These are phyloP conservation scores for Gaertneriomyces sp. DNA, from an alignment of 192 early-diverging fungal genomes.

Conservation along the genomic window DNA sequence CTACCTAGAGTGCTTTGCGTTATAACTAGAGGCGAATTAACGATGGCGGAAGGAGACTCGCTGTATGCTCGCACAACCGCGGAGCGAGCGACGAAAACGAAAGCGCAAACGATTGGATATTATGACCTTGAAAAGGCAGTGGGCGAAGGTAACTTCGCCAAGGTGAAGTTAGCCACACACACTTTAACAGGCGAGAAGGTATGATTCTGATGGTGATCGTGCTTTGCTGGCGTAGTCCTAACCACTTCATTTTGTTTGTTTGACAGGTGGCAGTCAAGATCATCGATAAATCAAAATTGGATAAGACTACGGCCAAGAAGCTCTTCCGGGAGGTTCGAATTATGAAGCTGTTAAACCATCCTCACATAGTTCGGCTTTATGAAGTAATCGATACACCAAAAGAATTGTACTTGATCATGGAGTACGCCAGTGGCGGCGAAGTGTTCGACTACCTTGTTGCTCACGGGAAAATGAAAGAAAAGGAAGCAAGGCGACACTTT, in stretches of 20 bases:
- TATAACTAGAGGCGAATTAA: neutral
- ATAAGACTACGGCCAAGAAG: constrained; percentile 55
- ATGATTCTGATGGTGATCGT: neutral
- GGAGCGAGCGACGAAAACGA: constrained; percentile 38
- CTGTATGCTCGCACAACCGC: constrained; percentile 43
- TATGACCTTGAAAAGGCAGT: constrained; percentile 58
- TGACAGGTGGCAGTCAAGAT: constrained; percentile 59
- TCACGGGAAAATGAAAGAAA: constrained; percentile 64
- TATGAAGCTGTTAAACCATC: constrained; percentile 59
- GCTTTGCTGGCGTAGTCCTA: neutral
- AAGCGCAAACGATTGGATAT: constrained; percentile 51
- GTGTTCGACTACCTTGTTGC: constrained; percentile 65
- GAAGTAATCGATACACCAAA: constrained; percentile 66
- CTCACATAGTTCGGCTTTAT: constrained; percentile 57
- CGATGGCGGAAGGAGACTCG: constrained; percentile 18
- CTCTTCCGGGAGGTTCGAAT: constrained; percentile 63
- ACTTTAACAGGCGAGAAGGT: constrained; percentile 58
- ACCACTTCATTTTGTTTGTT: neutral
- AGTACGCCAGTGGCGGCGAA: constrained; percentile 59
- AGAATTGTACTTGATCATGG: constrained; percentile 60
- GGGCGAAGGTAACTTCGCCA: constrained; percentile 64
- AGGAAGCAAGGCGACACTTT: constrained; percentile 55
- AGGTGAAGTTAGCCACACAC: constrained; percentile 57
- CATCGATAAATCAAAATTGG: constrained; percentile 60
- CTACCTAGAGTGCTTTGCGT: no score